Evolutionary conservation across 345 rosid species (phyloP).

Genomic region (Laguncularia racemosa): DNA sequence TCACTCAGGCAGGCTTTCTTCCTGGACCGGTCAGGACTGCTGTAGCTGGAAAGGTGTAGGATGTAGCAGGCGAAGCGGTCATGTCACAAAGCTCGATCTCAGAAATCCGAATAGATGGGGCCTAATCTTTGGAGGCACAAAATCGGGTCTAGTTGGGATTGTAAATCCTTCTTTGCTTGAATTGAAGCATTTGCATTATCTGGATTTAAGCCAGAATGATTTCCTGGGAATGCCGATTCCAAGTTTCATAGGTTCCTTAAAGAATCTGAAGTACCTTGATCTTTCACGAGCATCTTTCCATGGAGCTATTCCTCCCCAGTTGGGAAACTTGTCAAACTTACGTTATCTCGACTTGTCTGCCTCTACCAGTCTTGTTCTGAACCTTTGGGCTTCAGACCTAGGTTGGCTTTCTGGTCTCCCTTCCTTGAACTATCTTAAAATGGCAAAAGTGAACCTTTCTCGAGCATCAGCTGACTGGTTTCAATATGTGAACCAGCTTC

Average conservation of each 20-base stretch:
- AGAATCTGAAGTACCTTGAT: constrained; percentile 12
- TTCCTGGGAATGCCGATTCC: constrained; percentile 20
- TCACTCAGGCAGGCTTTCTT: constrained; percentile 13
- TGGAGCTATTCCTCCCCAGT: constrained; percentile 16
- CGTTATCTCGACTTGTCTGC: constrained; percentile 14
- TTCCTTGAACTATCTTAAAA: constrained; percentile 11
- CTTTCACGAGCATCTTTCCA: constrained; percentile 14
- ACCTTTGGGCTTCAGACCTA: constrained; percentile 2
- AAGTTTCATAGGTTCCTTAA: constrained; percentile 13
- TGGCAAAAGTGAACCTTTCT: constrained; percentile 11
- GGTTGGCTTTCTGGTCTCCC: constrained; percentile 20
- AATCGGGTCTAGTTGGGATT: constrained; percentile 12
- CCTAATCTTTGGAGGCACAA: not conserved
- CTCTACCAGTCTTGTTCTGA: not conserved
- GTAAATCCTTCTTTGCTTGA: constrained; percentile 14
- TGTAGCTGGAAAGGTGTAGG: constrained; percentile 23
- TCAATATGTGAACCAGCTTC: constrained; percentile 12
- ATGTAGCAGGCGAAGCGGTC: constrained; percentile 11
- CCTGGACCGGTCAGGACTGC: constrained; percentile 15
- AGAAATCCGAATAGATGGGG: constrained; percentile 1
- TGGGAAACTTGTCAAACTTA: constrained; percentile 24
- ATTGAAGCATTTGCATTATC: constrained; percentile 9
- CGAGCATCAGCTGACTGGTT: constrained; percentile 11
- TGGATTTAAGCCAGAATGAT: constrained; percentile 22
- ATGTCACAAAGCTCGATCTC: constrained; percentile 16